A percentile compares a stretch with the other conserved stretches of the same genome.
These are phyloP conservation scores for Pulveroboletus frians DNA, from an alignment of 768 basidiomycete genomes.

Conservation along the genomic window DNA sequence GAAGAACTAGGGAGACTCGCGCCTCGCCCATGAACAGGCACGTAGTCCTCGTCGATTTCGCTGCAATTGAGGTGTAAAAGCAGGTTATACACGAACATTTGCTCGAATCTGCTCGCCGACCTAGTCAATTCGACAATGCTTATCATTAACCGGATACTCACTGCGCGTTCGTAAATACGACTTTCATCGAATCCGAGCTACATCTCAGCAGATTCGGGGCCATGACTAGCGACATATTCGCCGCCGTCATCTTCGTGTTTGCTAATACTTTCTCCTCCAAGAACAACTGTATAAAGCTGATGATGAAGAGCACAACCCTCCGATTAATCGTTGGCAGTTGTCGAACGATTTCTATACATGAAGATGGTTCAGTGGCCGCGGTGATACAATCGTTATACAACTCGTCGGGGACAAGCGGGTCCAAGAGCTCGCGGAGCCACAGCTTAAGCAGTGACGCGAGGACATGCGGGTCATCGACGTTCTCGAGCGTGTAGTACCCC, in stretches of 20 bases:
- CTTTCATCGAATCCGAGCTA: conserved; percentile 78
- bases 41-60: conserved; percentile 71
- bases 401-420: conserved; percentile 88
- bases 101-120: conserved; percentile 60
- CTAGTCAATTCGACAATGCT: conserved; percentile 4
- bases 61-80: conserved; percentile 72
- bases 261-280: conserved; percentile 68
- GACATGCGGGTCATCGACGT: conserved; percentile 86
- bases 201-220: conserved; percentile 87
- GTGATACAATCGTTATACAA: conserved; percentile 88
- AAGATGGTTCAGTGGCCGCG: conserved; percentile 57
- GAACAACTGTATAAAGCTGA: conserved; percentile 90
- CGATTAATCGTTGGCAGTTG: conserved; percentile 82
- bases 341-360: conserved; percentile 69
- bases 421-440: conserved; percentile 88
- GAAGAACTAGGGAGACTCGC: conserved; percentile 47
- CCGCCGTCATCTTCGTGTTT: conserved; percentile 84
- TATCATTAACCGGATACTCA: conserved; percentile 37
- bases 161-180: conserved; percentile 91
- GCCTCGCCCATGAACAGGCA: conserved; percentile 74
- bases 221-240: conserved; percentile 86
- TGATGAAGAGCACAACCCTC: conserved; percentile 78
- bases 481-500: conserved; percentile 86
- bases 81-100: conserved; percentile 82
- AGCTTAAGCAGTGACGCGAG: conserved; percentile 87